Evolutionary conservation across 768 basidiomycete species (phyloP), one percentile per base, ranked within the genome.

Genomic region (Melanogaster broomeanus): DNA sequence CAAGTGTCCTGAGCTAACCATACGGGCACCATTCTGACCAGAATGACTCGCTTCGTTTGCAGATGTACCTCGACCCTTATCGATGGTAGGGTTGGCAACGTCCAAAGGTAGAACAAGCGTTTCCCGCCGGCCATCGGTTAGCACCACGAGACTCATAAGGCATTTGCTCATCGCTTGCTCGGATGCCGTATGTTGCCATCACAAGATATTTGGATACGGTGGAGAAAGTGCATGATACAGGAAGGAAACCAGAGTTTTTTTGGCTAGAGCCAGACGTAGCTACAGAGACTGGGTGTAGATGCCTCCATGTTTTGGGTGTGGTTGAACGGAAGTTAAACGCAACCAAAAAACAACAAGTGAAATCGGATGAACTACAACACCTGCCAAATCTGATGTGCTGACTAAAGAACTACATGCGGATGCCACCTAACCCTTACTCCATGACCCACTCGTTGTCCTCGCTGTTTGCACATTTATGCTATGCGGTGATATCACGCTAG

Each of bases 101-200:
- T 38, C 33, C 30, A 2, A 22, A 19, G n/a, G 37, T 5, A 21
- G 24, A 52, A 15, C 30, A 44, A 35, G 7, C 33, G 21, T 5
- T 10, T 6, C 33, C 24, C 25, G 28, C 25, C 28, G 18, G 35
- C 59, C 42, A 3, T 41, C 51, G 8, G 52, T 73, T 6, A 52
- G 66, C 7, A 40, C 62, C 2, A 55, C 61, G 28, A 64, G 58
- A 51, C 44, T 75, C 33, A 61, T 74, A 8, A 48, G 55, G 6
- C 69, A 66, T 35, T 42, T 77, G 33, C 41, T 77, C 28, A 49
- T 58, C 9, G 73, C 75, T 28, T 64, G 75, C 28, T 39, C 40
- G 16, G 60, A 61, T 38, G 74, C 67, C 7, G 15, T 44, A n/a
- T 10, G 33, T 34, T n/a, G 38, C 30, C 16, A 39, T 37, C n/a